Conservation (phyloP, 495 filamentous ascomycete species). For the Lasiosphaeria hispida region DNA sequence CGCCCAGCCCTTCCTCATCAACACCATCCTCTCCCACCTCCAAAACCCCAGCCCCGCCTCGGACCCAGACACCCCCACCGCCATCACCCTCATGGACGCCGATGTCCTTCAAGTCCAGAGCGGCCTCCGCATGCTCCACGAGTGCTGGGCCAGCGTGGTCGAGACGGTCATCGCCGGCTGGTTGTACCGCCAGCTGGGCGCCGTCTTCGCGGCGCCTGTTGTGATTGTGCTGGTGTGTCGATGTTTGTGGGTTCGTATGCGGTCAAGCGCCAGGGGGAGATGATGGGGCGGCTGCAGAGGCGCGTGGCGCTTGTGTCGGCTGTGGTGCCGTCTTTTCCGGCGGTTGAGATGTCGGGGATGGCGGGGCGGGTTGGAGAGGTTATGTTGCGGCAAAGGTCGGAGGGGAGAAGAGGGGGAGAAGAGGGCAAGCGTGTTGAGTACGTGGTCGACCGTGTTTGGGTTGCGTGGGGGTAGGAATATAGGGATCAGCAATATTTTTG, state of each 20-base stretch:
- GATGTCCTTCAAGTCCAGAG: conserved; percentile 31
- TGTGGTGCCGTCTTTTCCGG: neutral
- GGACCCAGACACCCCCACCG: conserved; percentile 45
- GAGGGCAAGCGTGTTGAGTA: neutral
- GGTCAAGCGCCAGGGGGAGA: conserved; percentile 24
- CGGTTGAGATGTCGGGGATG: neutral
- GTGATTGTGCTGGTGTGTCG: conserved; percentile 37
- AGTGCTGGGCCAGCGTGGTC: conserved; percentile 43
- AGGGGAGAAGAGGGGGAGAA: neutral
- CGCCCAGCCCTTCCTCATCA: conserved; percentile 18
- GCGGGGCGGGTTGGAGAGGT: neutral
- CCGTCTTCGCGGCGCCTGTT: conserved; percentile 45
- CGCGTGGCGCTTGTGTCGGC: conserved; percentile 32
- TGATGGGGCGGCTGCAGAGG: conserved; percentile 38
- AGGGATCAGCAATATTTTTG: too few relatives aligned
- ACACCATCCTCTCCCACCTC: conserved; percentile 8
- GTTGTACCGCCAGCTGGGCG: conserved; percentile 50
- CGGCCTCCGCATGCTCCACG: conserved; percentile 21
- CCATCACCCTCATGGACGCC: conserved; percentile 59
- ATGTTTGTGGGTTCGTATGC: conserved; percentile 24
- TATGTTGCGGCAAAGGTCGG: neutral
- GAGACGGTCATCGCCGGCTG: conserved; percentile 55
- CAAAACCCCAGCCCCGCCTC: conserved; percentile 21
- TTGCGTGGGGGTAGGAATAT: too few relatives aligned
- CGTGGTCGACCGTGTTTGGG: neutral